Conservation (phyloP, 192 early-diverging fungal species). For the Rhizoclosmatium sp. region DNA sequence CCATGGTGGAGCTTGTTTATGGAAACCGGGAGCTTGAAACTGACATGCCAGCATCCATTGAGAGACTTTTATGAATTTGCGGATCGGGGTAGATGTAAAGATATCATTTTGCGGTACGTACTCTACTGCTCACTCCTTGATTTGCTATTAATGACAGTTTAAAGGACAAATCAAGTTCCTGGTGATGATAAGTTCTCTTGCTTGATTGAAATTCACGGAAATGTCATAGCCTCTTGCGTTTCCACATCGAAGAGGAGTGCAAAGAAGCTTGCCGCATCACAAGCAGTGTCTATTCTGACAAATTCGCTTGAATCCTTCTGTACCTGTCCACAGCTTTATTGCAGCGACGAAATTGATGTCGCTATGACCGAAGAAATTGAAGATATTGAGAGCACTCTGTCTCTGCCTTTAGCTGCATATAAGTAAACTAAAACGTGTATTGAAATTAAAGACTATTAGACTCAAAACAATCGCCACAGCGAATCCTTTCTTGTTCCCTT, state of each 20-base stretch:
- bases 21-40: background rate
- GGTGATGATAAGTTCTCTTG: background rate
- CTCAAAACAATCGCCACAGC: conserved; percentile 34
- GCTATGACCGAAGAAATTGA: too few relatives aligned
- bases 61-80: background rate
- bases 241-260: conserved; percentile 6
- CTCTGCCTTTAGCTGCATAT: too few relatives aligned
- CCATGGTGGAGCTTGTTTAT: conserved; percentile 41
- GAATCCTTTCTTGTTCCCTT: conserved; percentile 20
- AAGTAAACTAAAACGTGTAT: too few relatives aligned
- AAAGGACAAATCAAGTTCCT: background rate
- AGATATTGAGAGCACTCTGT: too few relatives aligned
- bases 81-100: background rate
- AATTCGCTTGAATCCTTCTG: too few relatives aligned
- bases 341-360: too few relatives aligned
- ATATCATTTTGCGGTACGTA: conserved; percentile 1
- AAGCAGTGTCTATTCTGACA: background rate
- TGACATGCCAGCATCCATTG: background rate
- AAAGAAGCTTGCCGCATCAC: conserved; percentile 10
- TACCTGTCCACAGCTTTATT: too few relatives aligned
- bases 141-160: background rate
- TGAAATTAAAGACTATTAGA: background rate
- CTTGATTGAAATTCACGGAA: conserved; percentile 19
- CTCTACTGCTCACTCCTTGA: background rate
- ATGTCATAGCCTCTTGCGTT: background rate